phyloP scores from a whole-genome alignment of 768 basidiomycete species.

The Mycena leptocephala region DNA sequence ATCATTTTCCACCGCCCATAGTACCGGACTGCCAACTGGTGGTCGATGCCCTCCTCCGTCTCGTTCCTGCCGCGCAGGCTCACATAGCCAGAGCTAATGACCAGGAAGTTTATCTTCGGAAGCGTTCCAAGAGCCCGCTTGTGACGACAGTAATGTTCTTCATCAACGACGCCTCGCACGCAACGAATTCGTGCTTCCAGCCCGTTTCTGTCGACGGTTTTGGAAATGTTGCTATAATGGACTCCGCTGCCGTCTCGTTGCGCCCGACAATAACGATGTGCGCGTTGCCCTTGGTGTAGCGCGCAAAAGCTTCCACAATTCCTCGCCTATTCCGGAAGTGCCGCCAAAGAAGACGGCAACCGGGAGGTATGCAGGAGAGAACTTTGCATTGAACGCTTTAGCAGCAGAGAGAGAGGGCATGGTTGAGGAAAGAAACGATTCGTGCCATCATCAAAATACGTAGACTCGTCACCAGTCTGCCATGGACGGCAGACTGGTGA shows the following conservation, averaged over 20 bases:
- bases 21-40: slow-evolving; percentile 56
- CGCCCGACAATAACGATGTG: slow-evolving; percentile 61
- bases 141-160: slow-evolving; percentile 52
- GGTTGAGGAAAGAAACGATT: too few relatives aligned
- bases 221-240: slow-evolving; percentile 51
- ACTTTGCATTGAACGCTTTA: slow-evolving; percentile 42
- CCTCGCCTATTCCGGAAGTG: slow-evolving; percentile 53
- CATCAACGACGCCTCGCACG: slow-evolving; percentile 59
- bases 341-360: slow-evolving; percentile 46
- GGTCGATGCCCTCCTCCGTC: slow-evolving; percentile 61
- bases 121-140: slow-evolving; percentile 47
- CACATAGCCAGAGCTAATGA: slow-evolving; percentile 53
- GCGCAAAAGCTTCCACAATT: slow-evolving; percentile 52
- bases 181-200: slow-evolving; percentile 55
- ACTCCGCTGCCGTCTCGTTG: slow-evolving; percentile 55
- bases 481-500: too few relatives aligned
- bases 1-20: slow-evolving; percentile 59
- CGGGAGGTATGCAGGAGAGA: slow-evolving; percentile 39
- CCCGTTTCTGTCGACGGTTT: slow-evolving; percentile 37
- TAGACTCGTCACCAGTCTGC: too few relatives aligned
- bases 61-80: slow-evolving; percentile 51
- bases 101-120: slow-evolving; percentile 59
- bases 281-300: too few relatives aligned
- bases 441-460: too few relatives aligned
- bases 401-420: slow-evolving; percentile 40